Conservation (phyloP, 2,329 filamentous ascomycete genomes). For the Juglanconis oblonga region DNA sequence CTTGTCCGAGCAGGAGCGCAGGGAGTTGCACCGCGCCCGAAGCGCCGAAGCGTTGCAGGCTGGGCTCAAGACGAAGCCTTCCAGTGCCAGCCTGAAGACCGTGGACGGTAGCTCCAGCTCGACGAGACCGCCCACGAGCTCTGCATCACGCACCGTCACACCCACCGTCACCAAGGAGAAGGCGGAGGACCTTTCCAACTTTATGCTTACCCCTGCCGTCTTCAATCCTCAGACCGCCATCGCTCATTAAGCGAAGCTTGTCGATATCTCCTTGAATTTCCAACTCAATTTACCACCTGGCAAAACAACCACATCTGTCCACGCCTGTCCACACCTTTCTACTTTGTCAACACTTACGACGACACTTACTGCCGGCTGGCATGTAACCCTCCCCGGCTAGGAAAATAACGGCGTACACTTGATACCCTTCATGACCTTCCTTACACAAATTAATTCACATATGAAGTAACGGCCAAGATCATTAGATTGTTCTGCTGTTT, state of each 20-base stretch:
- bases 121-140: constrained; percentile 8
- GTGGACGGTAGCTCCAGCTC: constrained; percentile 6
- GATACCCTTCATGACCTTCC: constrained; percentile 25
- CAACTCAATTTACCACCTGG: neutral
- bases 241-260: neutral
- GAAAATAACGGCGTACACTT: constrained; percentile 2
- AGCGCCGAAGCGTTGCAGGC: constrained; percentile 51
- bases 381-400: constrained; percentile 18
- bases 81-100: constrained; percentile 24
- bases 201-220: constrained; percentile 49
- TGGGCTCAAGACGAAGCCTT: constrained; percentile 28
- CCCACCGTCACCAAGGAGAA: constrained; percentile 28
- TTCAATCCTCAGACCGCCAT: constrained; percentile 37
- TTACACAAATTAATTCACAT: constrained; percentile 10
- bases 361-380: constrained; percentile 18
- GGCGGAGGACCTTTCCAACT: constrained; percentile 26
- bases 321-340: neutral
- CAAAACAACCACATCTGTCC: neutral
- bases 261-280: neutral
- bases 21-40: constrained; percentile 43
- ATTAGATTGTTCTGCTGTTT: neutral
- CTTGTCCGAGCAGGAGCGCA: constrained; percentile 34
- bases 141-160: constrained; percentile 13
- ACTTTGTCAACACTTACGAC: constrained; percentile 4
- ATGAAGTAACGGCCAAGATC: constrained; percentile 5